phyloP scores from a whole-genome alignment of 2,329 filamentous ascomycete genomes.

The Xylogone sp. region DNA sequence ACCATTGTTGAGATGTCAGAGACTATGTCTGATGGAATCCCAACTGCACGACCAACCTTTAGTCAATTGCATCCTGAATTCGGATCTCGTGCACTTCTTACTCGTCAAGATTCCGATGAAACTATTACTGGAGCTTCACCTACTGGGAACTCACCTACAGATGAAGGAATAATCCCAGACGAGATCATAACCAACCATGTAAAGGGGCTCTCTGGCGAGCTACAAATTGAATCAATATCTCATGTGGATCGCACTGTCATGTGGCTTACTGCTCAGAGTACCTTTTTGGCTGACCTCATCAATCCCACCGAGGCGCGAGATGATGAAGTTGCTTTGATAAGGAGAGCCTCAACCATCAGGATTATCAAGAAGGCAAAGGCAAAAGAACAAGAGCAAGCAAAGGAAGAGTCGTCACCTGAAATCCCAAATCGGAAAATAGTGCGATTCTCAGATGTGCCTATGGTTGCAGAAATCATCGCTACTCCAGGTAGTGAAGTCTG shows the following conservation, averaged over 20 bases:
- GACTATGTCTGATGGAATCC: slow-evolving; percentile 55
- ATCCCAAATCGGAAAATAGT: slow-evolving; percentile 65
- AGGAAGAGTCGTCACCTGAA: slow-evolving; percentile 32
- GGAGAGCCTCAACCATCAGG: slow-evolving; percentile 23
- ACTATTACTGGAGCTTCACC: slow-evolving; percentile 33
- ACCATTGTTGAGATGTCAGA: slow-evolving; percentile 58
- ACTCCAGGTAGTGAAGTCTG: slow-evolving; percentile 33
- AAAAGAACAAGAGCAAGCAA: slow-evolving; percentile 10
- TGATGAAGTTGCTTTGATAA: slow-evolving; percentile 26
- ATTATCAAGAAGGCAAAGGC: slow-evolving; percentile 25
- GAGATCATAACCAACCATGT: slow-evolving; percentile 71
- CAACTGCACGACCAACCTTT: slow-evolving; percentile 58
- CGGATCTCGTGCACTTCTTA: slow-evolving; percentile 16
- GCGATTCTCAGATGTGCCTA: slow-evolving; percentile 57
- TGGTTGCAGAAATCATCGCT: background rate
- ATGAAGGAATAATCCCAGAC: slow-evolving; percentile 53
- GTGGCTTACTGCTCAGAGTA: slow-evolving; percentile 80
- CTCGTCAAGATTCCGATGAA: slow-evolving; percentile 32
- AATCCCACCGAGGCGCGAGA: slow-evolving; percentile 45
- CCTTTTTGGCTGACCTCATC: slow-evolving; percentile 68
- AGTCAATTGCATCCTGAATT: slow-evolving; percentile 35
- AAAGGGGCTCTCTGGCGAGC: slow-evolving; percentile 68
- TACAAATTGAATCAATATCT: slow-evolving; percentile 65
- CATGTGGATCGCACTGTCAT: slow-evolving; percentile 80
- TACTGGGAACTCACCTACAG: slow-evolving; percentile 12